phyloP scores from a whole-genome alignment of 2,329 filamentous ascomycete genomes.

The Hysterium pulicare region DNA sequence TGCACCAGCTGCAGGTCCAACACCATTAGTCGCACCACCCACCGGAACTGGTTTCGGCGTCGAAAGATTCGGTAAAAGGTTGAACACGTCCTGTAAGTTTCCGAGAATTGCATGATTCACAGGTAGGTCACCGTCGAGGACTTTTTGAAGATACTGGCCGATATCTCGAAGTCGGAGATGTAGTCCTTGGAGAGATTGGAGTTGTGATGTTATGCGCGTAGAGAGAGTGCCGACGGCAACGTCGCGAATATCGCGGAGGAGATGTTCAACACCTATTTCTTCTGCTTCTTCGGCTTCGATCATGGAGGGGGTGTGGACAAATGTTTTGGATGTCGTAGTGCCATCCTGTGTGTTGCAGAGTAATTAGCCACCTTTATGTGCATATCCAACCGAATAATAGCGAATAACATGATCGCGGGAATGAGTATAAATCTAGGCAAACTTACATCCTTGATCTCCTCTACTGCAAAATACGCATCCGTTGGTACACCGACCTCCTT shows the following conservation, averaged over 20 bases:
- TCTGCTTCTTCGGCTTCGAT: conserved; percentile 99
- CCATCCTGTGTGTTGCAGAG: conserved; percentile 64
- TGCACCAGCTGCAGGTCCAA: conserved; percentile 51
- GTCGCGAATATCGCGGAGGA: conserved; percentile 95
- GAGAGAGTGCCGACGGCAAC: conserved; percentile 96
- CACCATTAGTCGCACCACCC: conserved; percentile 39
- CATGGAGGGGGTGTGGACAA: conserved; percentile 95
- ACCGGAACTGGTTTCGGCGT: conserved; percentile 66
- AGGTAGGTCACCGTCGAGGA: conserved; percentile 85
- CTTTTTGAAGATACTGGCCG: conserved; percentile 91
- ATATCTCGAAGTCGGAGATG: conserved; percentile 95
- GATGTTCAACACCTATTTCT: conserved; percentile 97
- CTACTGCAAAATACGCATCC: conserved; percentile 97
- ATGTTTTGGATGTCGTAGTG: conserved; percentile 93
- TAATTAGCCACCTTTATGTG: background rate
- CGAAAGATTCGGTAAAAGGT: conserved; percentile 91
- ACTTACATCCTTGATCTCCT: conserved; percentile 98
- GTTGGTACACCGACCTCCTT: conserved; percentile 97
- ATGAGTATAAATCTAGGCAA: conserved; percentile 1
- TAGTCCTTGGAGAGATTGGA: conserved; percentile 93
- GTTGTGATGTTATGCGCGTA: conserved; percentile 93
- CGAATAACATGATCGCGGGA: no score
- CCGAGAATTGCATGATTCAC: conserved; percentile 97
- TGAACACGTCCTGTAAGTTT: conserved; percentile 99
- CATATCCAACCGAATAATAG: no score